Conservation (phyloP, 78 protist genomes). For the Guillardia theta region DNA sequence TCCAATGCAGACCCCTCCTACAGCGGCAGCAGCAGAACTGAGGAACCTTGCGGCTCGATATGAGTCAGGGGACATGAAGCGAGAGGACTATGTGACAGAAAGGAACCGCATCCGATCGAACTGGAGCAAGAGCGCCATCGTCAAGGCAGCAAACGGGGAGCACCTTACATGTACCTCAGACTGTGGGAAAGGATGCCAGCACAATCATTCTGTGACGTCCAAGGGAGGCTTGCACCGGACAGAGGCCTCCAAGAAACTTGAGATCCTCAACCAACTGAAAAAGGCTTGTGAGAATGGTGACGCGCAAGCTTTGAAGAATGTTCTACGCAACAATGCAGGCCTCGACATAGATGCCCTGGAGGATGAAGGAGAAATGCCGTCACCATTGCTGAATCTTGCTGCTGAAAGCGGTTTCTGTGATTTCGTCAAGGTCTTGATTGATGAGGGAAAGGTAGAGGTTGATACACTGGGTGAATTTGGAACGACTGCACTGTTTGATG, state of each 20-base stretch:
- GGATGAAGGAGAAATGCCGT: not conserved
- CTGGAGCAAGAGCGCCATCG: not conserved
- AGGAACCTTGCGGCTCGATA: not conserved
- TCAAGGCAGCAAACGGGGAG: not conserved
- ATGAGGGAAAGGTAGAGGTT: not conserved
- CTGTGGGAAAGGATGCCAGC: not conserved
- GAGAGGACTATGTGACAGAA: not conserved
- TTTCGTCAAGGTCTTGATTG: not conserved
- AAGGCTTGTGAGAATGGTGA: not conserved
- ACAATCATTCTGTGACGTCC: not conserved
- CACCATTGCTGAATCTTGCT: constrained; percentile 19
- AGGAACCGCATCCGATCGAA: not conserved
- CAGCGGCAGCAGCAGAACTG: not conserved
- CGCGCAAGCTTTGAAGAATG: not conserved
- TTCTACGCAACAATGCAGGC: not conserved
- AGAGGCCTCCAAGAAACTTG: not conserved
- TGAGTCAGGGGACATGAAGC: not conserved
- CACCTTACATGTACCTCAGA: not conserved
- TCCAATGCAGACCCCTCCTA: not conserved
- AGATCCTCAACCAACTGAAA: not conserved
- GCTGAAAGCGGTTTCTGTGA: constrained; percentile 12
- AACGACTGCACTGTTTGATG: constrained; percentile 13
- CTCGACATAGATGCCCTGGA: constrained; percentile 6
- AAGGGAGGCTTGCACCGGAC: not conserved
- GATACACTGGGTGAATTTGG: not conserved